Evolutionary conservation across 768 basidiomycete species (phyloP).

Genomic region (Ramaria sp.): DNA sequence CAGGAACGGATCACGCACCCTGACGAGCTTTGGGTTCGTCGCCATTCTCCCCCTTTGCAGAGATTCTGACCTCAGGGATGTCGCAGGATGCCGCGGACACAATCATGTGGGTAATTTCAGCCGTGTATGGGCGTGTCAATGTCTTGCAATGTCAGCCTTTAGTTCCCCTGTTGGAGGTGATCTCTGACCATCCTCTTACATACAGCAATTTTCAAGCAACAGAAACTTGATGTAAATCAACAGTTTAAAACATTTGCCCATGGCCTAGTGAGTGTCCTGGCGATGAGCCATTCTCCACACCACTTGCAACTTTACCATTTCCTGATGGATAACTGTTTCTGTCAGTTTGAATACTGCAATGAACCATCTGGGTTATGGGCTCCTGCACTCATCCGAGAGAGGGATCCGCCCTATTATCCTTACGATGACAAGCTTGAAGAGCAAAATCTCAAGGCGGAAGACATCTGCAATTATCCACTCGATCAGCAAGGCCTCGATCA

Average conservation of each 20-base stretch:
- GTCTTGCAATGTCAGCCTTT: slow-evolving; percentile 12
- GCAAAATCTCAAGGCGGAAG: slow-evolving; percentile 11
- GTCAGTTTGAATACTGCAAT: neutral
- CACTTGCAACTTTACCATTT: neutral
- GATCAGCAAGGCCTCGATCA: slow-evolving; percentile 13
- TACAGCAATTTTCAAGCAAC: slow-evolving; percentile 16
- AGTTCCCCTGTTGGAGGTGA: neutral
- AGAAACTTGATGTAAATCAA: slow-evolving; percentile 15
- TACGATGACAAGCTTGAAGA: slow-evolving; percentile 15
- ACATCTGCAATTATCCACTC: slow-evolving; percentile 17
- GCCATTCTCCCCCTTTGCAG: too few species aligned
- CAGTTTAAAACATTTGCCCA: slow-evolving; percentile 18
- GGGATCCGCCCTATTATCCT: slow-evolving; percentile 11
- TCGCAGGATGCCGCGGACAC: neutral
- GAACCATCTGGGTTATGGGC: neutral
- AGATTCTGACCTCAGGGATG: too few species aligned
- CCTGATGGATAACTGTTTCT: neutral
- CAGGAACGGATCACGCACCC: slow-evolving; percentile 18
- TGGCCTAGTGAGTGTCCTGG: slow-evolving; percentile 16
- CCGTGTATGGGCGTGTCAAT: slow-evolving; percentile 14
- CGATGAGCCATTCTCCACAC: neutral
- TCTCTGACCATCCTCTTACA: neutral
- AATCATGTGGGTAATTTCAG: slow-evolving; percentile 3
- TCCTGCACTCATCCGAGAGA: slow-evolving; percentile 9
- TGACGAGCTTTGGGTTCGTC: slow-evolving; percentile 15